Evolutionary conservation across 1,284 basidiomycete species (phyloP), one percentile per base, ranked within the genome.

Genomic region (Leccinum fallax): DNA sequence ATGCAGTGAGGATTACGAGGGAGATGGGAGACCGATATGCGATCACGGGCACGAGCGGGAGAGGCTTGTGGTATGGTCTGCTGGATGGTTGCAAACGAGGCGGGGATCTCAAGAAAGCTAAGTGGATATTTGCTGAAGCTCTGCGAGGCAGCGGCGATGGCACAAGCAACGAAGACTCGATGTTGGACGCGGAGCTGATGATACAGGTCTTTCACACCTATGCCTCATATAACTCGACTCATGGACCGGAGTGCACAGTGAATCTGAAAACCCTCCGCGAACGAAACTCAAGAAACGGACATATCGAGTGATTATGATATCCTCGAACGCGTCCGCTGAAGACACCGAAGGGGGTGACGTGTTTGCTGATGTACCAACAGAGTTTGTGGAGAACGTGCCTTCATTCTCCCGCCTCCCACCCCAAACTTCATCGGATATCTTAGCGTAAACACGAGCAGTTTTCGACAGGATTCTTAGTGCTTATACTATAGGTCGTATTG

Each of bases 121-220:
- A 95, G 62, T 98, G 95, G 96, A 90, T 98, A 61, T 79, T 99
- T 59, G 92, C 92, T 0, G 94, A 98, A 79, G 88, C 95, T 77
- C 85, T 94, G 15, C 78, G 76, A 69, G 74, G 69, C 55, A 58
- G 61, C 32, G 71, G 66, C 19, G 64, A 61, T 21, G 65, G 62
- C 7, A 64, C 63, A 21, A 70, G 76, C 21, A 71, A 77, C 15
- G 68, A 73, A 48, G 83, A 52, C 26, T 54, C 60, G 34, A 40
- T 60, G 51, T 57, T 95, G 13, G 84, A 92, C 65, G 88, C 91
- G 60, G 85, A 89, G 68, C 83, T 92, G 30, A 86, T 98, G 85
- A 83, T 85, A 66, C 89, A 93, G 68, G 78, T 98, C 8, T 95
- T 98, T 75, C 90, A 95, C 77, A 84, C 93, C 1, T 98, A 98